Evolutionary conservation across 2,329 filamentous ascomycete genomes (phyloP), one percentile per base, ranked within the genome.

Genomic region (Emmonsiellopsis sp.): DNA sequence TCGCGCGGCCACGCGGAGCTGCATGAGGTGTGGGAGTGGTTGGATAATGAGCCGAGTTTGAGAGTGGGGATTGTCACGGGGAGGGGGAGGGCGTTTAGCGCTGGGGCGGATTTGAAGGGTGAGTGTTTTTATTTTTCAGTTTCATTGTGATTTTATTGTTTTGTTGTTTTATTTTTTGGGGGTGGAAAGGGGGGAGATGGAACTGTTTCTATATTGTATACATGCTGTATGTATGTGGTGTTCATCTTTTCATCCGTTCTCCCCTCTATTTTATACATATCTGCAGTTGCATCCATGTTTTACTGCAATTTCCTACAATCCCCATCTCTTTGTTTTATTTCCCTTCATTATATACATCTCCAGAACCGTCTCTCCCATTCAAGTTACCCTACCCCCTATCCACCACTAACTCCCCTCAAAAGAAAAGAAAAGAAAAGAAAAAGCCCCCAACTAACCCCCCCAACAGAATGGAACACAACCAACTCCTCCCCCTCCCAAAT

Each of bases 61-160:
- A 63, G 72, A 2, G 69, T 71, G 31, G 70, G 64, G 5, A 63
- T 75, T 7, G 54, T 75, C 21, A 75, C 72, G 0, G 72, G 72
- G 1, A 59, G 59, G 14, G 72, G 72, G 7, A 57, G 68, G 42
- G 72, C 73, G 2, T 75, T 75, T 56, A 75, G 71, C 55, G 72
- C 73, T 2, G 72, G 72, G 5, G 69, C 70, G 1, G 72, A 75
- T 62, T 56, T 75, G 42, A 75, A 74, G 61, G 69, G 69, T 70
- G 47, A 13, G 43, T 47, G 17, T 51, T 33, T 36, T 40, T 49
- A 31, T 52, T 42, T 40, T 44, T 33, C 17, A 0, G 17, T 17
- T 17, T 17, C 17, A 17, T 21, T 45, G 13, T 51, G 1, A 31
- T 17, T 17, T 10, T 53, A 17, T 43, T 37, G 5, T 27, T 27